Evolutionary conservation across 371 early-diverging fungal genomes (phyloP).

Genomic region (Syncephalis plumigaleata): DNA sequence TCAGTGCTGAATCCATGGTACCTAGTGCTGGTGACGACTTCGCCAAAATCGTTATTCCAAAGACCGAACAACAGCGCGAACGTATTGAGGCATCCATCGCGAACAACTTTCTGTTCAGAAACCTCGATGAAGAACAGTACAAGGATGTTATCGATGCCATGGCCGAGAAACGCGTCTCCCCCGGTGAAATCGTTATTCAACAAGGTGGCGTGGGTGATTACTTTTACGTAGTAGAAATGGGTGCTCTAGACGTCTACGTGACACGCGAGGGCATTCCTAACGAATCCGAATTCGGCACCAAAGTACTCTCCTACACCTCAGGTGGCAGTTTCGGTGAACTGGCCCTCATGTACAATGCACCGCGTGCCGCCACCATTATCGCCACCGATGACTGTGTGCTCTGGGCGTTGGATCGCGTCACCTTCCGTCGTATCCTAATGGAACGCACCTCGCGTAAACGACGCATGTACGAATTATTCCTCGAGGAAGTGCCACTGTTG

Average conservation of each 20-base stretch:
- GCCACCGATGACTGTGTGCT: constrained; percentile 68
- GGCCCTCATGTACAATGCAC: constrained; percentile 94
- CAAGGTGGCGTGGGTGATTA: constrained; percentile 96
- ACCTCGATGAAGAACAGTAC: constrained; percentile 90
- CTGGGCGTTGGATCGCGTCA: constrained; percentile 92
- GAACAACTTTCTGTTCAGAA: constrained; percentile 83
- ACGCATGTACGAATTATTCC: constrained; percentile 82
- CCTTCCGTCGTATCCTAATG: constrained; percentile 87
- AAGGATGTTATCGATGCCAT: constrained; percentile 91
- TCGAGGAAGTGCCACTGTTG: constrained; percentile 75
- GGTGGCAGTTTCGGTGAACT: constrained; percentile 94
- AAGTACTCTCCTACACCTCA: constrained; percentile 61
- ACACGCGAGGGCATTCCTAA: constrained; percentile 28
- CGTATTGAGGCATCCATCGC: constrained; percentile 67
- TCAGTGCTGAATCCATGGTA: constrained; percentile 92
- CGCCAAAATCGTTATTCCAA: constrained; percentile 71
- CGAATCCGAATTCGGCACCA: constrained; percentile 23
- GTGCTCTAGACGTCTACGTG: constrained; percentile 87
- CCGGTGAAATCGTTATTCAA: constrained; percentile 68
- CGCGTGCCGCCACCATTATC: constrained; percentile 89
- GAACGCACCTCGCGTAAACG: constrained; percentile 83
- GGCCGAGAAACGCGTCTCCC: constrained; percentile 67
- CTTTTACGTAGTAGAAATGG: constrained; percentile 94
- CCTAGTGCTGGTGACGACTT: constrained; percentile 65
- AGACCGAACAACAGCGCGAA: constrained; percentile 60